Evolutionary conservation across 768 basidiomycete species (phyloP).

Genomic region (Peribolospora kevripleyi): DNA sequence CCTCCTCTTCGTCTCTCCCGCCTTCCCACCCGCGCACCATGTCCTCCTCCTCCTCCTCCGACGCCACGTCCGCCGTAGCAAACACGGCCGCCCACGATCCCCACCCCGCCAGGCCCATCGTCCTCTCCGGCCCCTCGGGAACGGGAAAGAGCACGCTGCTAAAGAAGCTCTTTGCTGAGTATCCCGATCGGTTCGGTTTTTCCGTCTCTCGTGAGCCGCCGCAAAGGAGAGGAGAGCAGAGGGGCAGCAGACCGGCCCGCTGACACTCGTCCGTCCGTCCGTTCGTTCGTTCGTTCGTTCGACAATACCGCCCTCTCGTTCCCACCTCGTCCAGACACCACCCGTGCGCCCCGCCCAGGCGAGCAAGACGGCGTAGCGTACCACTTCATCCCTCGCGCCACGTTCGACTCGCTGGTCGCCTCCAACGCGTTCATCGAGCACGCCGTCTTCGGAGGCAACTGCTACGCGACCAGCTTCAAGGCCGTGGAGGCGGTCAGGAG

Average conservation of each 20-base stretch:
- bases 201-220: conserved; percentile 56
- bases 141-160: conserved; percentile 86
- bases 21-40: no score
- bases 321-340: conserved; percentile 41
- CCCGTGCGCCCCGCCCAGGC: conserved; percentile 54
- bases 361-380: conserved; percentile 66
- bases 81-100: no score
- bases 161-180: conserved; percentile 48
- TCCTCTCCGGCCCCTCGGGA: conserved; percentile 75
- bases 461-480: conserved; percentile 71
- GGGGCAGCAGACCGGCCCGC: neutral
- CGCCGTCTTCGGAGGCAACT: conserved; percentile 76
- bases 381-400: conserved; percentile 50
- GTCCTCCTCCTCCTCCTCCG: no score
- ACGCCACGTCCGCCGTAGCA: no score
- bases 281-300: neutral
- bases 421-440: conserved; percentile 66
- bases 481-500: conserved; percentile 42
- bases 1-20: no score
- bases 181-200: conserved; percentile 71
- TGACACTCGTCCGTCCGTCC: neutral
- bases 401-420: conserved; percentile 43
- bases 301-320: neutral
- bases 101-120: conserved; percentile 32
- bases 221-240: neutral